These are phyloP conservation scores for Cichorium intybus DNA, from an alignment of 140 eudicot genomes.

Conservation along the genomic window DNA sequence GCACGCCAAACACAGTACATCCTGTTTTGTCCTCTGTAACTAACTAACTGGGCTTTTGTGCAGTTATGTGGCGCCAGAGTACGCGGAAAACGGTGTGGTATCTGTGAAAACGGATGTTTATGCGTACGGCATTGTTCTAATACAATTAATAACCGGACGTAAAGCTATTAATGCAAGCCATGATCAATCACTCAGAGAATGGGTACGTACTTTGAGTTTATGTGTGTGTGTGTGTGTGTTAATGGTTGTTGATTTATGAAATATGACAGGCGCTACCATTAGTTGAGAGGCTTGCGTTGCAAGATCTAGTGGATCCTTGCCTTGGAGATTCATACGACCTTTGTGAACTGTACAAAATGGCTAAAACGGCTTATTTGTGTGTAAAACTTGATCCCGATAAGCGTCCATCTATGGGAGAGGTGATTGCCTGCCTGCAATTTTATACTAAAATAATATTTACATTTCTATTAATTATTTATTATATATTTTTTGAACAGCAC, in stretches of 20 bases:
- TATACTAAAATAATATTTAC: too few relatives aligned
- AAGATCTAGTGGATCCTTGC: constrained; percentile 65
- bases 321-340: constrained; percentile 65
- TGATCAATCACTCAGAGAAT: constrained; percentile 63
- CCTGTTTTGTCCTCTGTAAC: too few relatives aligned
- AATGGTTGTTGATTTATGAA: constrained; percentile 17
- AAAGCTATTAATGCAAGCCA: constrained; percentile 33
- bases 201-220: constrained; percentile 42
- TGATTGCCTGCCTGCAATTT: constrained; percentile 21
- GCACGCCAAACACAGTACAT: too few relatives aligned
- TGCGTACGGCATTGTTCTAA: constrained; percentile 64
- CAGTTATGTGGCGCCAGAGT: constrained; percentile 89
- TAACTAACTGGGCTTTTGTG: too few relatives aligned
- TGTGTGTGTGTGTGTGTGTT: too few relatives aligned
- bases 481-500: too few relatives aligned
- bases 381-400: constrained; percentile 64
- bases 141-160: constrained; percentile 79
- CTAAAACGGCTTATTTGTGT: constrained; percentile 74
- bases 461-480: too few relatives aligned
- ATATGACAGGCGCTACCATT: constrained; percentile 52
- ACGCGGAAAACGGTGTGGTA: constrained; percentile 67
- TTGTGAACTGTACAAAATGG: constrained; percentile 62
- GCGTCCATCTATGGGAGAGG: constrained; percentile 89
- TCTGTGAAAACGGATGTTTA: constrained; percentile 74
- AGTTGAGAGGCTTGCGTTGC: constrained; percentile 63